Conservation (phyloP, 2,329 filamentous ascomycete species). For the Hymenoscyphus occultus region DNA sequence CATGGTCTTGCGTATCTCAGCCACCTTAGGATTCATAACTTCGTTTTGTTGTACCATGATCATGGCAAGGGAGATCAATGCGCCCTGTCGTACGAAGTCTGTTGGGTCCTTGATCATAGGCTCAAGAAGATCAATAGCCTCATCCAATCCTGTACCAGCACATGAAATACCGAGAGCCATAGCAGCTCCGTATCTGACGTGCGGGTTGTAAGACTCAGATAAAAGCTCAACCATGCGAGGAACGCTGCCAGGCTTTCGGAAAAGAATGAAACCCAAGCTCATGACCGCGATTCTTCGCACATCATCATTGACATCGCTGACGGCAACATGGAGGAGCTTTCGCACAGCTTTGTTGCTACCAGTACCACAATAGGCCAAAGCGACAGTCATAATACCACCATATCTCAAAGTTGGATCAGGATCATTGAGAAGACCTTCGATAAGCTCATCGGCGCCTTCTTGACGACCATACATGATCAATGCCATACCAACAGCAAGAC, state of each 20-base stretch:
- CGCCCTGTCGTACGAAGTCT: constrained; percentile 96
- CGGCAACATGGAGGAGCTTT: constrained; percentile 90
- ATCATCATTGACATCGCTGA: constrained; percentile 97
- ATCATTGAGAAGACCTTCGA: constrained; percentile 89
- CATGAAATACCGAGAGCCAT: constrained; percentile 99
- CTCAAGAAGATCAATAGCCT: constrained; percentile 94
- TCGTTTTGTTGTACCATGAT: constrained; percentile 99
- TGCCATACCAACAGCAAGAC: constrained; percentile 93
- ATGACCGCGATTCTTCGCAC: constrained; percentile 95
- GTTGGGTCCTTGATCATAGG: constrained; percentile 99
- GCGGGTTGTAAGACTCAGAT: constrained; percentile 97
- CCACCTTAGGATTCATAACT: constrained; percentile 95
- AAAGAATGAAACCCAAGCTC: constrained; percentile 96
- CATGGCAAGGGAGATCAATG: constrained; percentile 91
- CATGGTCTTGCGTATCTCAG: constrained; percentile 84
- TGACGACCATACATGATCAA: constrained; percentile 97
- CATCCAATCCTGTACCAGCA: constrained; percentile 90
- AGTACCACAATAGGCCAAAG: constrained; percentile 93
- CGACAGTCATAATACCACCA: constrained; percentile 98
- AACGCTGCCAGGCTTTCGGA: constrained; percentile 94
- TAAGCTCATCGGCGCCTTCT: constrained; percentile 90
- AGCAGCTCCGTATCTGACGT: constrained; percentile 94
- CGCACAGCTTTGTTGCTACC: constrained; percentile 98
- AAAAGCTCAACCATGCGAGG: constrained; percentile 98
- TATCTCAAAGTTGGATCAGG: constrained; percentile 92